phyloP scores from a whole-genome alignment of 164 flowering plant genomes.

The Taxillus chinensis region DNA sequence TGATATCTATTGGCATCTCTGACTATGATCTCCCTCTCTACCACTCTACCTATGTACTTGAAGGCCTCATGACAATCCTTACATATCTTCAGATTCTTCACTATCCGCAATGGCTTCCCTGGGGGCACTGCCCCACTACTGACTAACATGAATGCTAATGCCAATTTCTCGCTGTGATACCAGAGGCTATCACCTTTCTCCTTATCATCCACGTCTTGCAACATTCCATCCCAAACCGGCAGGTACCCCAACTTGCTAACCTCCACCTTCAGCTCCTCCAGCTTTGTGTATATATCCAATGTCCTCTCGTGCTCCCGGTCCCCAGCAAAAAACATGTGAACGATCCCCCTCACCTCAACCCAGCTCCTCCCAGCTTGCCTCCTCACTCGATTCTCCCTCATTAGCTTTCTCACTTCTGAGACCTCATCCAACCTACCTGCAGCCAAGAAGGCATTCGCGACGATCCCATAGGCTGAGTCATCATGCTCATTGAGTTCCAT shows the following conservation, averaged over 20 bases:
- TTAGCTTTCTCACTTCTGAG: constrained; percentile 44
- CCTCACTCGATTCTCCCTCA: constrained; percentile 41
- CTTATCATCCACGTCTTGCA: constrained; percentile 28
- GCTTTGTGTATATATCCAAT: constrained; percentile 36
- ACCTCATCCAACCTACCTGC: constrained; percentile 45
- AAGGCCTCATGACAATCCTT: constrained; percentile 64
- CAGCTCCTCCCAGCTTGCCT: constrained; percentile 62
- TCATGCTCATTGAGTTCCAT: constrained; percentile 36
- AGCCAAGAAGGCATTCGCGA: constrained; percentile 38
- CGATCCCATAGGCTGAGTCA: constrained; percentile 63
- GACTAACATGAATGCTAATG: constrained; percentile 44
- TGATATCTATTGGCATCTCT: constrained; percentile 68
- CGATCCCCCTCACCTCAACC: constrained; percentile 45
- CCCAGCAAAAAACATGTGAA: constrained; percentile 56
- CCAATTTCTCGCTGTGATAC: constrained; percentile 63
- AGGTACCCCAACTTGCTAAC: constrained; percentile 43
- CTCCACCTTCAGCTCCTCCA: constrained; percentile 40
- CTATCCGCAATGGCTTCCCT: constrained; percentile 56
- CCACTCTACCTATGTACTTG: constrained; percentile 37
- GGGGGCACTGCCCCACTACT: constrained; percentile 42
- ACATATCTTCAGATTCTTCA: constrained; percentile 63
- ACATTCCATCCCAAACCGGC: constrained; percentile 31
- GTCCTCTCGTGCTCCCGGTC: constrained; percentile 34
- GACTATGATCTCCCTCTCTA: constrained; percentile 55
- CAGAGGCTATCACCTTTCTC: constrained; percentile 42